phyloP scores from a whole-genome alignment of 73 alveolate genomes.

The Effrenium voratum region DNA sequence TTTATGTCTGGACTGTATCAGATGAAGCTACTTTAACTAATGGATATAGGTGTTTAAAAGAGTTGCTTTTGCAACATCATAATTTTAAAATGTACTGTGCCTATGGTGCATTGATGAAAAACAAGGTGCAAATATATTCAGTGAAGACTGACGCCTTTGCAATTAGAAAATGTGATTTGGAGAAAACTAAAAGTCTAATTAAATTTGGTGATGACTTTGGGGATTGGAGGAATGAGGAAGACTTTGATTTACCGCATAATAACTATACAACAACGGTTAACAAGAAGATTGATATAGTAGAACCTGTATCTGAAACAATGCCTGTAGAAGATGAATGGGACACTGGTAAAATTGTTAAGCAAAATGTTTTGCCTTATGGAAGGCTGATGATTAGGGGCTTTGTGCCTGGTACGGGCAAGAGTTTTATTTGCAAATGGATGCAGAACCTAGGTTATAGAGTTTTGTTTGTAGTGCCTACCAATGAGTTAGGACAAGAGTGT shows the following conservation, averaged over 20 bases:
- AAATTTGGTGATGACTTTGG: slow-evolving; percentile 25
- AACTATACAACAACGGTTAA: slow-evolving; percentile 1
- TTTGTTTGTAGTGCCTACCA: not conserved
- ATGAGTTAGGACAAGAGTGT: not conserved
- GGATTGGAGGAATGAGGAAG: slow-evolving; percentile 41
- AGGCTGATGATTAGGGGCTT: slow-evolving; percentile 30
- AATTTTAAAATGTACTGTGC: slow-evolving; percentile 19
- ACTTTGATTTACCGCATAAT: not conserved
- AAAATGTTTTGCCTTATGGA: not conserved
- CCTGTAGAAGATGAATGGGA: slow-evolving; percentile 24
- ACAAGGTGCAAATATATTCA: not conserved
- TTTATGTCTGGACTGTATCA: slow-evolving; percentile 10
- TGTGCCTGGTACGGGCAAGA: not conserved
- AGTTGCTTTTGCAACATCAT: slow-evolving; percentile 12
- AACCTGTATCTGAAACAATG: not conserved
- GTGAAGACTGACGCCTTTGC: slow-evolving; percentile 10
- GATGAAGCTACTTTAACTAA: slow-evolving; percentile 7
- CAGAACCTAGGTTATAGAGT: not conserved
- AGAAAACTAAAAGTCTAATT: slow-evolving; percentile 1
- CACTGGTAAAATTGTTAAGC: not conserved
- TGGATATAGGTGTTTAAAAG: slow-evolving; percentile 1
- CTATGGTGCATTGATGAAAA: slow-evolving; percentile 1
- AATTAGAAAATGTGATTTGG: not conserved
- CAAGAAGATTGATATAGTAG: slow-evolving; percentile 1
- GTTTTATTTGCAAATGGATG: slow-evolving; percentile 20